phyloP scores from a whole-genome alignment of 805 yeast genomes.

The Sungouiozyma intestinalis region DNA sequence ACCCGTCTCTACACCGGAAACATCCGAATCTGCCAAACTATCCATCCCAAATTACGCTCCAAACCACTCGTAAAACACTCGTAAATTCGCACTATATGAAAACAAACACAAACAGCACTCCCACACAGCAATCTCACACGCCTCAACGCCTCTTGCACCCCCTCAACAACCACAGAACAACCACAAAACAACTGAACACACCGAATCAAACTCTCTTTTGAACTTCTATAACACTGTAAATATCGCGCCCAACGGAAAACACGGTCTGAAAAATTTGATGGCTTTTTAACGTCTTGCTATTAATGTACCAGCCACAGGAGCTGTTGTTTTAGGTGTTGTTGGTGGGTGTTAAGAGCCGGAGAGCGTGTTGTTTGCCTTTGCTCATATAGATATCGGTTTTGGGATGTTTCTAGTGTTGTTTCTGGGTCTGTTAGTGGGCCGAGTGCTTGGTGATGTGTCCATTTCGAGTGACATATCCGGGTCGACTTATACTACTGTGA shows the following conservation, averaged over 20 bases:
- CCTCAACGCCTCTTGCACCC: no score
- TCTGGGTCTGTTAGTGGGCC: background rate
- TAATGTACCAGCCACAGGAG: no score
- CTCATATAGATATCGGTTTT: background rate
- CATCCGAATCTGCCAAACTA: background rate
- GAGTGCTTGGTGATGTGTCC: slow-evolving; percentile 19
- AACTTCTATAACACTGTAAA: background rate
- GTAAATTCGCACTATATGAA: no score
- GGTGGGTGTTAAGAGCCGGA: background rate
- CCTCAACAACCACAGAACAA: no score
- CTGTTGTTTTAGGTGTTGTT: no score
- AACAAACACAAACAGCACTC: background rate
- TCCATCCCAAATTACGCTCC: background rate
- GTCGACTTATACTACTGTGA: slow-evolving; percentile 13
- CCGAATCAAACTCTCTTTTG: background rate
- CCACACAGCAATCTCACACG: background rate
- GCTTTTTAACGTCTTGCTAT: no score
- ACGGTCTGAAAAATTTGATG: background rate
- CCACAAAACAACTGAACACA: background rate
- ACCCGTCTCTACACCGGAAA: background rate
- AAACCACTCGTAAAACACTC: background rate
- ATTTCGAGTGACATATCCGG: slow-evolving; percentile 18
- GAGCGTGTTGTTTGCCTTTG: background rate
- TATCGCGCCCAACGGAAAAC: background rate
- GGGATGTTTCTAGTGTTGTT: background rate